Evolutionary conservation across 2,329 filamentous ascomycete genomes (phyloP).

Genomic region (Dothistroma septosporum): DNA sequence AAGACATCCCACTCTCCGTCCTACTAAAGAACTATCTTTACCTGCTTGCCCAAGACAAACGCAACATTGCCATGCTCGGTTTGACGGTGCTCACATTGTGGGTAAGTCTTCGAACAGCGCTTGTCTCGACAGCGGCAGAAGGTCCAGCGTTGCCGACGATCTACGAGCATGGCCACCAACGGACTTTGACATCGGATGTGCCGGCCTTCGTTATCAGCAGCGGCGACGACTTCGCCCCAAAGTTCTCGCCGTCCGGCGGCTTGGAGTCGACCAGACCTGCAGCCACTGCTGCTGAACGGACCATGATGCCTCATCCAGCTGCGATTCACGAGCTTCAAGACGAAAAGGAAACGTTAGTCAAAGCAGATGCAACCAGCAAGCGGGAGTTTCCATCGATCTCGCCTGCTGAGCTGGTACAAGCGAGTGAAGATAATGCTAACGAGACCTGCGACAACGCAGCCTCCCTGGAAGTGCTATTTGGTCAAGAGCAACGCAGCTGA

Average conservation of each 20-base stretch:
- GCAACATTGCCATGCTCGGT: slow-evolving; percentile 50
- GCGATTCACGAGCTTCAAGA: not conserved
- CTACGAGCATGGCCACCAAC: not conserved
- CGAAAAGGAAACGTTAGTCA: not conserved
- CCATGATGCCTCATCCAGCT: not conserved
- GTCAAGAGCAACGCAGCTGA: not conserved
- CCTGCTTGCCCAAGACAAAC: slow-evolving; percentile 49
- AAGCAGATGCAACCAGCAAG: not conserved
- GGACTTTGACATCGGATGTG: not conserved
- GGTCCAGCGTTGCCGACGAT: not conserved
- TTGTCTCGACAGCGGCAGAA: slow-evolving; percentile 4
- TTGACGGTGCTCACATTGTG: slow-evolving; percentile 32
- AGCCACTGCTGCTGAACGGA: not conserved
- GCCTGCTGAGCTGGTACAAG: not conserved
- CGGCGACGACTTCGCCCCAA: not conserved
- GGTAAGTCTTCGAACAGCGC: slow-evolving; percentile 15
- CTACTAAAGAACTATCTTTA: slow-evolving; percentile 53
- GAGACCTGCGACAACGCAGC: not conserved
- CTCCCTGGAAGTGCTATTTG: not conserved
- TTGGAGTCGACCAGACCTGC: not conserved
- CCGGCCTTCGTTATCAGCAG: not conserved
- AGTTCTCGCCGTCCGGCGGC: not conserved
- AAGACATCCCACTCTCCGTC: slow-evolving; percentile 50
- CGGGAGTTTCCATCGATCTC: not conserved
- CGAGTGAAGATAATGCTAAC: not conserved